Evolutionary conservation across 2,329 filamentous ascomycete species (phyloP).

Genomic region (Elsinoe batatas): DNA sequence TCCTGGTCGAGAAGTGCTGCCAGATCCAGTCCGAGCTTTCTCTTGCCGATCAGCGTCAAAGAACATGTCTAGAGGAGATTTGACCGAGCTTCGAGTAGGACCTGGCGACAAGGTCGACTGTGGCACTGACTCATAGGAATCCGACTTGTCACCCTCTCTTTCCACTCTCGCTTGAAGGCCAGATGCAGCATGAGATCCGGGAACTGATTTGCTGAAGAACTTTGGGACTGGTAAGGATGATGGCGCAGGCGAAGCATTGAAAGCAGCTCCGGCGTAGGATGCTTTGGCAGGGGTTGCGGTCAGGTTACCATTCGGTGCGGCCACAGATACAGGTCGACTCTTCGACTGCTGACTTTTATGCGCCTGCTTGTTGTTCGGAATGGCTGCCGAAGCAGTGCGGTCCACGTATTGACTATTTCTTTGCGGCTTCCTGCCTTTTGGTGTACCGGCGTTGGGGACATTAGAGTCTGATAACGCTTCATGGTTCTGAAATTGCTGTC

Average conservation of each 20-base stretch:
- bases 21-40: conserved; percentile 51
- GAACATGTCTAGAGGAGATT: conserved; percentile 80
- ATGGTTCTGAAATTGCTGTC: conserved; percentile 1
- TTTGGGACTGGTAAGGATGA: conserved; percentile 84
- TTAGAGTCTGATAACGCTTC: conserved; percentile 16
- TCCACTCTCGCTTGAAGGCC: conserved; percentile 36
- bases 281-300: conserved; percentile 36
- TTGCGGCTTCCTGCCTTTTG: conserved; percentile 14
- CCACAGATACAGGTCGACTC: conserved; percentile 32
- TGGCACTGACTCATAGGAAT: conserved; percentile 22
- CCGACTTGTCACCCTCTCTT: conserved; percentile 29
- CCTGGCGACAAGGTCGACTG: conserved; percentile 11
- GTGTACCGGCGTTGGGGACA: conserved; percentile 13
- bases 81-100: conserved; percentile 34
- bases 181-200: conserved; percentile 48
- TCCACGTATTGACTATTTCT: conserved; percentile 14
- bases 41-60: conserved; percentile 81
- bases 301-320: conserved; percentile 31
- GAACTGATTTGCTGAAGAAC: conserved; percentile 69
- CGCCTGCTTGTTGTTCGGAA: neutral
- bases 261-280: conserved; percentile 85
- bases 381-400: conserved; percentile 13
- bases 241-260: conserved; percentile 87
- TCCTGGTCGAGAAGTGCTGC: conserved; percentile 30
- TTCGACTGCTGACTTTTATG: conserved; percentile 20